Evolutionary conservation across 352 stramenopile genomes (phyloP).

Genomic region (Phytopythium oedochilum): DNA sequence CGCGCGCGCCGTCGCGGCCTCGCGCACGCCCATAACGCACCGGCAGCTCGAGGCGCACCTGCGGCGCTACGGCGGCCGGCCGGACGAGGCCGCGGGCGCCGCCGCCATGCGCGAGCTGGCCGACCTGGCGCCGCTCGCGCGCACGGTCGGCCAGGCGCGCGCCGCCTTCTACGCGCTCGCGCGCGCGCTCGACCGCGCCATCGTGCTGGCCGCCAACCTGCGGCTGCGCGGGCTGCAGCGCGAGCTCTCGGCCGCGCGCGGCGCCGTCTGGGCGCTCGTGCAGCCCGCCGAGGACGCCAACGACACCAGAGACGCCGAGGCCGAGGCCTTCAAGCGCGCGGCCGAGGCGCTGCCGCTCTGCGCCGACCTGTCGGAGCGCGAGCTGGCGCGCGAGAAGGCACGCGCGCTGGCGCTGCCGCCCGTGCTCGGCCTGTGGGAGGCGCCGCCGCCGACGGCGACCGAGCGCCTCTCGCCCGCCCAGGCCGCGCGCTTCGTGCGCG

Average conservation of each 20-base stretch:
- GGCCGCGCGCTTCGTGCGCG: conserved; percentile 61
- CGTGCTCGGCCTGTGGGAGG: conserved; percentile 67
- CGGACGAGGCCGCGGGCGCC: conserved; percentile 50
- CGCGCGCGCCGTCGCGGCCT: conserved; percentile 39
- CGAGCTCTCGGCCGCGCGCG: conserved; percentile 39
- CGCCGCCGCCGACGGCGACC: conserved; percentile 10
- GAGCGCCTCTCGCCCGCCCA: conserved; percentile 45
- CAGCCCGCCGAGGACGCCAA: not conserved
- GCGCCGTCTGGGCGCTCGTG: conserved; percentile 5
- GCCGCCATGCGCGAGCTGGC: conserved; percentile 32
- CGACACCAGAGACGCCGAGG: not conserved
- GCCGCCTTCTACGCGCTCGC: not conserved
- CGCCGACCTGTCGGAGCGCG: not conserved
- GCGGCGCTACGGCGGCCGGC: conserved; percentile 56
- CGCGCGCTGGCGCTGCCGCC: not conserved
- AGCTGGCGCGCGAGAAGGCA: not conserved
- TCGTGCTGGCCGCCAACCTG: conserved; percentile 61
- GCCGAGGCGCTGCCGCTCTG: not conserved
- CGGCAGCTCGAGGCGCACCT: conserved; percentile 74
- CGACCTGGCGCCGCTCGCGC: not conserved
- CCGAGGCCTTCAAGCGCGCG: not conserved
- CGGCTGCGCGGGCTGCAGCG: conserved; percentile 38
- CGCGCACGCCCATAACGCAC: conserved; percentile 58
- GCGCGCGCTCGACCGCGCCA: conserved; percentile 28
- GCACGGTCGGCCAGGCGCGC: not conserved